phyloP scores from a whole-genome alignment of 306 rosid genomes.

The Vigna mungo region DNA sequence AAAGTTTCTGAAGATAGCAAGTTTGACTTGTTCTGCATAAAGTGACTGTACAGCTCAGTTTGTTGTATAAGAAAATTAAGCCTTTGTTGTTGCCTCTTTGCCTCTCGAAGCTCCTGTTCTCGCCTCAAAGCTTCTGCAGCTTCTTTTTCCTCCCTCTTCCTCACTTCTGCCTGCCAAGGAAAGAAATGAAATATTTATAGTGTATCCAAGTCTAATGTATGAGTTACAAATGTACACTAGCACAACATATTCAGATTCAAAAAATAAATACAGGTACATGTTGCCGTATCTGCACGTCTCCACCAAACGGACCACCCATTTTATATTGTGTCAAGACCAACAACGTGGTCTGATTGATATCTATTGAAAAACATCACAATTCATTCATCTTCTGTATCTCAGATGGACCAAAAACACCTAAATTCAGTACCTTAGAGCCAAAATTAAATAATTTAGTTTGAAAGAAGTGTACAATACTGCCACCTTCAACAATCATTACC shows the following conservation, averaged over 20 bases:
- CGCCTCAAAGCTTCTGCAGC: conserved; percentile 98
- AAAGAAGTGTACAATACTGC: conserved; percentile 24
- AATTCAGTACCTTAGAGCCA: conserved; percentile 31
- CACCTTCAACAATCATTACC: conserved; percentile 5
- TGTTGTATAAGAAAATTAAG: conserved; percentile 98
- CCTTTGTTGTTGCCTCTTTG: conserved; percentile 98
- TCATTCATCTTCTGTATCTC: conserved; percentile 35
- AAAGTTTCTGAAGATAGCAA: conserved; percentile 70
- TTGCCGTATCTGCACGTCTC: conserved; percentile 10
- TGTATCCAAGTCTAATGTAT: conserved; percentile 24
- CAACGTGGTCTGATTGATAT: conserved; percentile 1
- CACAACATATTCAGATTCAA: conserved; percentile 17
- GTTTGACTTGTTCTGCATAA: conserved; percentile 95
- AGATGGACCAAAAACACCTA: conserved; percentile 18
- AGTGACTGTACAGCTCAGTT: conserved; percentile 97
- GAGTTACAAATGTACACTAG: conserved; percentile 26
- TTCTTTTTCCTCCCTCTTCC: conserved; percentile 94
- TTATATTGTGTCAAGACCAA: conserved; percentile 18
- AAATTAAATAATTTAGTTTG: conserved; percentile 9
- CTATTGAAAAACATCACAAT: conserved; percentile 23
- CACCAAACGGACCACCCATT: conserved; percentile 12
- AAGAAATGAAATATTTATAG: conserved; percentile 32
- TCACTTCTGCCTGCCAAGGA: conserved; percentile 77
- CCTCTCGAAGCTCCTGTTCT: conserved; percentile 95
- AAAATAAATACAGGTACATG: conserved; percentile 24